These are phyloP conservation scores for Emergomyces pasteurianus DNA, from an alignment of 2,329 filamentous ascomycete species.

Conservation along the genomic window DNA sequence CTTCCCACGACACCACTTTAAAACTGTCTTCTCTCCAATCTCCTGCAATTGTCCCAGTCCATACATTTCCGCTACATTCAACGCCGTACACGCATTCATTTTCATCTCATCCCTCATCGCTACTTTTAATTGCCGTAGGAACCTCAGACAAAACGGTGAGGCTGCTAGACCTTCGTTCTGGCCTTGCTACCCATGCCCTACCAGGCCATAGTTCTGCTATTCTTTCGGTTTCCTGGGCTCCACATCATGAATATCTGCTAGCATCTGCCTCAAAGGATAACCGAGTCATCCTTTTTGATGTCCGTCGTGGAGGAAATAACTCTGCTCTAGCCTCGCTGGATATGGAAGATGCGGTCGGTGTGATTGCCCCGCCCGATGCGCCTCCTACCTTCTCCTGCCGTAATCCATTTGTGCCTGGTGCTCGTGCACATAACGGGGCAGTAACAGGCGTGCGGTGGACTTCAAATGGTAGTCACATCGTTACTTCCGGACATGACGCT, in stretches of 20 bases:
- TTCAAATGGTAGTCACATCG: constrained; percentile 60
- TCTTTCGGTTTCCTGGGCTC: constrained; percentile 67
- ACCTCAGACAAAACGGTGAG: constrained; percentile 77
- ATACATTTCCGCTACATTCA: constrained; percentile 35
- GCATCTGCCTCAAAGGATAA: constrained; percentile 80
- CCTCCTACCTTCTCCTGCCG: constrained; percentile 18
- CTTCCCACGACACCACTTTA: constrained; percentile 34
- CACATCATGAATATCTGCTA: constrained; percentile 63
- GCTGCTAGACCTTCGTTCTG: constrained; percentile 75
- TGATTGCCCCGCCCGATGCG: constrained; percentile 33
- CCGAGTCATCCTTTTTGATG: constrained; percentile 73
- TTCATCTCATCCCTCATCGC: constrained; percentile 53
- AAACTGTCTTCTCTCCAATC: constrained; percentile 33
- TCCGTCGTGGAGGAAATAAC: constrained; percentile 56
- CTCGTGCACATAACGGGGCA: constrained; percentile 61
- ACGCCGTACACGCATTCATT: constrained; percentile 54
- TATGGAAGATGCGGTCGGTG: constrained; percentile 67
- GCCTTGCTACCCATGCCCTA: constrained; percentile 60
- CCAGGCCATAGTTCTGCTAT: constrained; percentile 56
- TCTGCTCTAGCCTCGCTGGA: constrained; percentile 67
- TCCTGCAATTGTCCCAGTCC: constrained; percentile 29
- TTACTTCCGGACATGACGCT: constrained; percentile 73
- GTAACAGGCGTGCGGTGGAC: constrained; percentile 83
- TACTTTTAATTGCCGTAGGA: constrained; percentile 71
- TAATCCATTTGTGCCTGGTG: constrained; percentile 34